Evolutionary conservation across 83 land plant species (phyloP), one percentile per base, ranked within the genome.

Genomic region (Thuja plicata): DNA sequence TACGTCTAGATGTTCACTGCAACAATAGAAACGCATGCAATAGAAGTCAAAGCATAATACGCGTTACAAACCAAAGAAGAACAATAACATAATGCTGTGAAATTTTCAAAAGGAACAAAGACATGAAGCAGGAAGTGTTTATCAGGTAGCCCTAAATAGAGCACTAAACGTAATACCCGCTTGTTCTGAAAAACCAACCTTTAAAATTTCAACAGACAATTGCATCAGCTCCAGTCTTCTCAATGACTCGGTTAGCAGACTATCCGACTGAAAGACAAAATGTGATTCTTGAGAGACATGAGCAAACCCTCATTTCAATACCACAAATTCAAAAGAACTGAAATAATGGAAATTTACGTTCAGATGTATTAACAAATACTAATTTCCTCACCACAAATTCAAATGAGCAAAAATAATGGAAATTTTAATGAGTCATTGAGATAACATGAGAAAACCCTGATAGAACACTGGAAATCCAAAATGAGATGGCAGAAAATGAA

Each of bases 151-250:
- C 34, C 55, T 45, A 43, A 41, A 45, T 21, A 8, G 50, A 17
- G 5, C 46, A 40, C 38, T 37, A 19, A 79, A 79, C 1, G 43
- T 17, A 16, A 40, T 15, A 34, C 17, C 41, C 17, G 21, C 40
- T 32, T 76, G 79, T 32, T 19, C 15, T 76, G 5, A 81, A 13
- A 27, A 21, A 32, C 87, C 5, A 38, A 93, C 96, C 93, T 96
- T 92, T 17, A 96, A 54, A 43, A 80, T 91, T 50, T 93, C 96
- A 13, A 94, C 92, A 27, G 96, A 87, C 46, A 96, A 89, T 78
- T 87, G 88, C 96, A 96, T 94, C 87, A 94, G 62, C 85, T 93
- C 91, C 89, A 95, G 94, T 87, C 91, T 93, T 89, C 93, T 92
- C 90, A 96, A 80, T 12, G 91, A 94, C 9, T 96, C 95, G 55